Evolutionary conservation across 1,284 basidiomycete species (phyloP), one percentile per base, ranked within the genome.

Genomic region (Sporisorium iseilematis-ciliati): DNA sequence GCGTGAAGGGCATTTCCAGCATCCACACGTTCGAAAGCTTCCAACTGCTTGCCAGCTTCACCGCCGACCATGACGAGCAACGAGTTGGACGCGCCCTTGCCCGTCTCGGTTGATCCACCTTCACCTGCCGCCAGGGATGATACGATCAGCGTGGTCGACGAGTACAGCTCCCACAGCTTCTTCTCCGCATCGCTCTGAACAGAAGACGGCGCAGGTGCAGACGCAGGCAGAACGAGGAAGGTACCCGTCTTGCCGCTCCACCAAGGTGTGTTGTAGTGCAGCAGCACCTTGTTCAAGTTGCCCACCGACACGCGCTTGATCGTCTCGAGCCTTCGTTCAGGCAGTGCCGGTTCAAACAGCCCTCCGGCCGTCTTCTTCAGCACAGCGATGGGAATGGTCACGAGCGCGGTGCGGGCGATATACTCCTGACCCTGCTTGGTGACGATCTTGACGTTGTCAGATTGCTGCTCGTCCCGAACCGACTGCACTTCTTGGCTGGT

Each of bases 251-350:
- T 76, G 7, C 81, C 77, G 11, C 81, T 75, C 88, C 88, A 89
- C 88, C 88, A 89, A 2, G 87, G 84, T 1, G 72, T 38, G 0
- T 82, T 66, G 77, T 88, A 88, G 12, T 80, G 69, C 16, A 89
- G 71, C 7, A 88, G 80, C 33, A 78, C 86, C 4, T 67, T 63
- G 75, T 83, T 87, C 7, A 78, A 75, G 26, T 78, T 53, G 6
- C 85, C 86, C 7, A 75, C 67, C 10, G 61, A 59, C 0, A 85
- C 76, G 7, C 77, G 65, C 38, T 81, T 53, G 67, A 85, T 86
- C 7, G 83, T 81, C 14, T 78, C 78, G 25, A 76, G 68, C 45
- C 84, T 78, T 5, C 84, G 70, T 23, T 73, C 75, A 10, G 84
- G 83, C 41, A 86, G 61, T 3, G 74, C 59, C 10, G 86, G 86